Evolutionary conservation across 2,329 filamentous ascomycete genomes (phyloP).

Genomic region (Diplodia seriata): DNA sequence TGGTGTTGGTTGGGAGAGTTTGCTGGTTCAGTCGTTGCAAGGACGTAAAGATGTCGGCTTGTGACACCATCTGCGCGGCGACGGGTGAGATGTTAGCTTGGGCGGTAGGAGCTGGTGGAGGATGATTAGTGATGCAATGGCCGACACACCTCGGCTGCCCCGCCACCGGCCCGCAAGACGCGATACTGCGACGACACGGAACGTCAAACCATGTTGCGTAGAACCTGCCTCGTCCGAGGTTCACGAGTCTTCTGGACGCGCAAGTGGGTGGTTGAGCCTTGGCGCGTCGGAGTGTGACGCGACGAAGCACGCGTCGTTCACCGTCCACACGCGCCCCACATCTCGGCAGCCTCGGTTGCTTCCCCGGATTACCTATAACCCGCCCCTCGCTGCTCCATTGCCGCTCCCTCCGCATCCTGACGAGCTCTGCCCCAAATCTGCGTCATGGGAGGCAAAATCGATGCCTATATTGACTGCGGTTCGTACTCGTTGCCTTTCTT

Average conservation of each 20-base stretch:
- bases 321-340: background rate
- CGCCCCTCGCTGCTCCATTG: background rate
- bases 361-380: slow-evolving; percentile 4
- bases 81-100: background rate
- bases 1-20: background rate
- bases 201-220: background rate
- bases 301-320: background rate
- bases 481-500: slow-evolving; percentile 37
- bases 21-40: background rate
- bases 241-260: background rate
- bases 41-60: background rate
- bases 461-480: slow-evolving; percentile 73
- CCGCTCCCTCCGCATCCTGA: background rate
- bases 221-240: background rate
- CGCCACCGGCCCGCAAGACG: background rate
- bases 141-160: slow-evolving; percentile 8
- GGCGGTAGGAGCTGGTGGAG: background rate
- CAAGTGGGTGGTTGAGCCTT: background rate
- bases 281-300: background rate
- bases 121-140: slow-evolving; percentile 18
- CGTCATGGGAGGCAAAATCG: slow-evolving; percentile 67
- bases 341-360: background rate
- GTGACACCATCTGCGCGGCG: no score
- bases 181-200: background rate
- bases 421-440: background rate